A percentile compares a stretch with the other conserved stretches of the same genome.
Conservation (phyloP, 345 rosid genomes). For the Brassica nigra region DNA sequence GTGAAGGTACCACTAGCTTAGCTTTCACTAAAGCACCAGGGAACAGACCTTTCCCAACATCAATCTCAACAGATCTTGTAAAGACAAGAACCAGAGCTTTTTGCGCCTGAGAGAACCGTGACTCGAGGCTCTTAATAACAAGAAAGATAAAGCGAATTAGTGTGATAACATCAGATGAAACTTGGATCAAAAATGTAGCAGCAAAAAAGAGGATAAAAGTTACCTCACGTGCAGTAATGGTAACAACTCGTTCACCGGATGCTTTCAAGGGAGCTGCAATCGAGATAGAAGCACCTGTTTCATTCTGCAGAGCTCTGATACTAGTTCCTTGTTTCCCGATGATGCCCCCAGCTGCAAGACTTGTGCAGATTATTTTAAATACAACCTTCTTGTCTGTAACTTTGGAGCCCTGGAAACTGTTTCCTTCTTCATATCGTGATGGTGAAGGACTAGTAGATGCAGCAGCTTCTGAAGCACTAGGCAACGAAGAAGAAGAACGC, state of each 20-base stretch:
- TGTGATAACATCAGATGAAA: background rate
- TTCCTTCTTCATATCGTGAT: slow-evolving; percentile 32
- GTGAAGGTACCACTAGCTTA: slow-evolving; percentile 53
- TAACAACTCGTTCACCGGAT: slow-evolving; percentile 54
- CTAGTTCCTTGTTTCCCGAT: slow-evolving; percentile 63
- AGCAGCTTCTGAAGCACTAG: slow-evolving; percentile 29
- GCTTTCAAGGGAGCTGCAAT: slow-evolving; percentile 41
- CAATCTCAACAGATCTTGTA: slow-evolving; percentile 57
- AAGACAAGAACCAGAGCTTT: slow-evolving; percentile 57
- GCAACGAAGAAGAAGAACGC: slow-evolving; percentile 36
- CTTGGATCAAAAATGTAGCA: background rate
- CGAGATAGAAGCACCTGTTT: slow-evolving; percentile 61
- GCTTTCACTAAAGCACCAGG: slow-evolving; percentile 48
- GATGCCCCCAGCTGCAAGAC: slow-evolving; percentile 57
- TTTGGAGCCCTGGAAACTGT: slow-evolving; percentile 17
- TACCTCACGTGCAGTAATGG: slow-evolving; percentile 66
- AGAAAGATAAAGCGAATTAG: background rate
- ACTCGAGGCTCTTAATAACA: slow-evolving; percentile 48
- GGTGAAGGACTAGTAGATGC: slow-evolving; percentile 25
- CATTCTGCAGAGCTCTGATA: slow-evolving; percentile 59
- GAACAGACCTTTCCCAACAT: slow-evolving; percentile 45
- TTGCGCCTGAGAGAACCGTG: slow-evolving; percentile 62
- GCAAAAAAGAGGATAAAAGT: background rate
- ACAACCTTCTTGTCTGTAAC: slow-evolving; percentile 43
- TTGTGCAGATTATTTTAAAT: slow-evolving; percentile 57